Evolutionary conservation across 176 grass and related monocot species (phyloP).

Genomic region (barley (Hordeum vulgare)): DNA sequence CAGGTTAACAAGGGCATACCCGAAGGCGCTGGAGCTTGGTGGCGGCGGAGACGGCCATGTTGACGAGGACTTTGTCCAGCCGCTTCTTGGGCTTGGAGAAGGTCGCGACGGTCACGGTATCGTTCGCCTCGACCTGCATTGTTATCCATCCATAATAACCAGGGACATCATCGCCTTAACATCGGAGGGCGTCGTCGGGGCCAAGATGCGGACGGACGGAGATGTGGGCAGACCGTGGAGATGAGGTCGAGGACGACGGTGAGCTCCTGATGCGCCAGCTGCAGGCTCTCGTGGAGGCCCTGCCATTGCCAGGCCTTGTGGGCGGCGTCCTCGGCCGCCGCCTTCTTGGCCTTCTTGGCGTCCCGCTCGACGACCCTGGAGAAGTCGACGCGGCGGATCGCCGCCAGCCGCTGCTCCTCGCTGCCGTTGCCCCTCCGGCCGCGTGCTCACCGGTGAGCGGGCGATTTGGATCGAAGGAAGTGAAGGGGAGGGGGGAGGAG

Average conservation of each 20-base stretch:
- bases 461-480: not conserved
- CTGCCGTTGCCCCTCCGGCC: slow-evolving; percentile 49
- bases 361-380: slow-evolving; percentile 71
- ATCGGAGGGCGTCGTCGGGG: not conserved
- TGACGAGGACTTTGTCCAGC: slow-evolving; percentile 65
- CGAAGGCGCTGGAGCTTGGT: slow-evolving; percentile 86
- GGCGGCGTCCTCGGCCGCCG: slow-evolving; percentile 35
- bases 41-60: slow-evolving; percentile 79
- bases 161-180: not conserved
- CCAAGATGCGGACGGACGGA: slow-evolving; percentile 11
- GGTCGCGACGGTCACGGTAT: slow-evolving; percentile 59
- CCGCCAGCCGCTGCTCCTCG: slow-evolving; percentile 72
- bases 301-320: slow-evolving; percentile 71
- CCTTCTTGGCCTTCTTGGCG: slow-evolving; percentile 66
- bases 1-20: slow-evolving; percentile 22
- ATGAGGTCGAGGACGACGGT: slow-evolving; percentile 88
- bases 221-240: slow-evolving; percentile 37
- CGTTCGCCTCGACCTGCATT: slow-evolving; percentile 90
- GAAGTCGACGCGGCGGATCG: slow-evolving; percentile 77
- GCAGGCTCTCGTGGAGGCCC: slow-evolving; percentile 72
- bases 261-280: slow-evolving; percentile 80
- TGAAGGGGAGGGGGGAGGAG: not conserved
- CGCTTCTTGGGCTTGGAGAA: slow-evolving; percentile 74
- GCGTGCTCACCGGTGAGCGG: not conserved
- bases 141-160: not conserved